Conservation (phyloP, 164 flowering plant genomes). For the Sextonia rubra region DNA sequence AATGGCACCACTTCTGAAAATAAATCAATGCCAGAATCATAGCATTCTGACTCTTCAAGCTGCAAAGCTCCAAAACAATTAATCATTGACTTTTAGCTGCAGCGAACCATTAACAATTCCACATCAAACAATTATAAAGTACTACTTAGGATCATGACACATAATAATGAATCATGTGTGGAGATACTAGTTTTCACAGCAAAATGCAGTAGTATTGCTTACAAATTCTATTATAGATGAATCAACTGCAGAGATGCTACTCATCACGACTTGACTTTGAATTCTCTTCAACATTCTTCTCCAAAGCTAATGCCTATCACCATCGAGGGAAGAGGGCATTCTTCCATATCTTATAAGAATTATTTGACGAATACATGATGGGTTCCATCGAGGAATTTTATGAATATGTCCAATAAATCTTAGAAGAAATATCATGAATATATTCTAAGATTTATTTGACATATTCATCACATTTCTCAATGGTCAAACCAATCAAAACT, state of each 20-base stretch:
- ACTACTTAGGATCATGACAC: not conserved
- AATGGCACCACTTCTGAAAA: conserved; percentile 66
- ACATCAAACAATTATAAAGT: not conserved
- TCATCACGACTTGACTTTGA: too few species aligned
- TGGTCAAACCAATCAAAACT: too few species aligned
- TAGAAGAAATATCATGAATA: too few species aligned
- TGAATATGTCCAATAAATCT: too few species aligned
- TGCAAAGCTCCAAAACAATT: conserved; percentile 18
- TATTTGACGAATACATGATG: too few species aligned
- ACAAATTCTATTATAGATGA: conserved; percentile 50
- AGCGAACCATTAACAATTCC: not conserved
- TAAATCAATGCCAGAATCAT: conserved; percentile 87
- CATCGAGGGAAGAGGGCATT: too few species aligned
- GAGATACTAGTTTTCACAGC: not conserved
- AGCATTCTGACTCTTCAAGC: conserved; percentile 80
- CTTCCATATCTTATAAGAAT: too few species aligned
- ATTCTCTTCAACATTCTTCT: conserved; percentile 35
- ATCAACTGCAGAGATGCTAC: conserved; percentile 31
- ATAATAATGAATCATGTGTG: too few species aligned
- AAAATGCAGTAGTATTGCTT: conserved; percentile 19
- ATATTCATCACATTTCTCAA: too few species aligned
- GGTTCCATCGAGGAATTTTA: too few species aligned
- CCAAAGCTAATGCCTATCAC: too few species aligned
- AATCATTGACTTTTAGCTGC: not conserved
- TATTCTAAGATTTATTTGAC: too few species aligned